Evolutionary conservation across 768 basidiomycete genomes (phyloP).

Genomic region (Agrocybe pediades): DNA sequence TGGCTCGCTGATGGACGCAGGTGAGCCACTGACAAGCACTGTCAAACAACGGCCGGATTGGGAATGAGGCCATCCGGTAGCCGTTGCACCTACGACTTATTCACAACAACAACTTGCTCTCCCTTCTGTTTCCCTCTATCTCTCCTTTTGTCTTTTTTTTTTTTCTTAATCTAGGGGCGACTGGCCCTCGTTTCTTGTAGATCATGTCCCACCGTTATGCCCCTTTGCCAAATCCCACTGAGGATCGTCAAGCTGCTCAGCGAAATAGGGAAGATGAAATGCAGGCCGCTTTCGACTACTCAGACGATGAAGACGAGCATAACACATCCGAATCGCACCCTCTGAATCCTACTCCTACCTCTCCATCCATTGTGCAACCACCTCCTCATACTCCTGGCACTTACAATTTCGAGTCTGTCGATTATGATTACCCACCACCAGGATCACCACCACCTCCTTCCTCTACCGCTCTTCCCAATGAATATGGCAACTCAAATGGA

Average conservation of each 20-base stretch:
- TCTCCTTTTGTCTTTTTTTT: slow-evolving; percentile 12
- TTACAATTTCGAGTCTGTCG: slow-evolving; percentile 82
- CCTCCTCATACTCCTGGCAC: slow-evolving; percentile 37
- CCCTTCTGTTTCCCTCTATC: slow-evolving; percentile 14
- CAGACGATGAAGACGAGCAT: slow-evolving; percentile 66
- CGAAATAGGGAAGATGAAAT: slow-evolving; percentile 57
- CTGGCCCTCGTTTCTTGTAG: slow-evolving; percentile 3
- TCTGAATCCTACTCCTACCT: slow-evolving; percentile 43
- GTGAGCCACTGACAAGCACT: slow-evolving; percentile 9
- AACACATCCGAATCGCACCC: slow-evolving; percentile 55
- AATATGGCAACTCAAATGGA: slow-evolving; percentile 77
- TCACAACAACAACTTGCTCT: neutral
- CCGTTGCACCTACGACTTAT: neutral
- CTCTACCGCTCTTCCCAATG: slow-evolving; percentile 65
- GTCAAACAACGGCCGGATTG: slow-evolving; percentile 11
- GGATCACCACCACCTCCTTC: slow-evolving; percentile 76
- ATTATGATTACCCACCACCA: slow-evolving; percentile 83
- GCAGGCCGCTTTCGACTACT: slow-evolving; percentile 86
- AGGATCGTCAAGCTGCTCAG: slow-evolving; percentile 42
- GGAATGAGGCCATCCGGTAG: neutral
- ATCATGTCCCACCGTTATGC: slow-evolving; percentile 64
- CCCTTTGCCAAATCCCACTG: slow-evolving; percentile 60
- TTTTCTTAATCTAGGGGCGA: slow-evolving; percentile 7
- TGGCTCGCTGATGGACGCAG: too few species aligned
- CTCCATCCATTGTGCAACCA: slow-evolving; percentile 25